Conservation (phyloP, 106 monocot species). For the Dendrobium catenatum region DNA sequence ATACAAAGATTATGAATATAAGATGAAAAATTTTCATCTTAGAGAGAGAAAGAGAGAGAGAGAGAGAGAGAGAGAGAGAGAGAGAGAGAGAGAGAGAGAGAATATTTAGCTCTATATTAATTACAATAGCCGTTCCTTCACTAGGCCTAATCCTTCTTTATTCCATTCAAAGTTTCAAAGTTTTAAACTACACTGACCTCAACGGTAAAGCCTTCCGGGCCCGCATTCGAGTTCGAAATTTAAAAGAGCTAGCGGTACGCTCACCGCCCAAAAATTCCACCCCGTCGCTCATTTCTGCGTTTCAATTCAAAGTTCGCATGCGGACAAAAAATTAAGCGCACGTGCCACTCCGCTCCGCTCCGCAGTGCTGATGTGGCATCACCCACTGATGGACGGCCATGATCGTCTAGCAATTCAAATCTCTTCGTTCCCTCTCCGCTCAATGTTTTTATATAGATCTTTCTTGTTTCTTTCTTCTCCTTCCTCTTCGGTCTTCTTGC, state of each 20-base stretch:
- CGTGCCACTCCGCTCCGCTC: not conserved
- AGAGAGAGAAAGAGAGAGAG: too few species aligned
- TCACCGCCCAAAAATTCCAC: not conserved
- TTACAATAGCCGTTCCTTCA: not conserved
- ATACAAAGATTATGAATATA: too few species aligned
- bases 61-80: too few species aligned
- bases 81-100: too few species aligned
- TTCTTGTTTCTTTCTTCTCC: not conserved
- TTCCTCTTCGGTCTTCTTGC: not conserved
- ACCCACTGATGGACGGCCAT: not conserved
- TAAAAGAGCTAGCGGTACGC: not conserved
- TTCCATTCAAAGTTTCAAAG: conserved; percentile 2
- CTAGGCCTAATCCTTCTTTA: not conserved
- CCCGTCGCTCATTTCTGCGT: not conserved
- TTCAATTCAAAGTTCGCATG: conserved; percentile 1
- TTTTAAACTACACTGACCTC: not conserved
- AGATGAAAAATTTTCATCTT: too few species aligned
- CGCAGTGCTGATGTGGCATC: not conserved
- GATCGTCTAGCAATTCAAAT: conserved; percentile 3
- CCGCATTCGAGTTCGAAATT: conserved; percentile 2
- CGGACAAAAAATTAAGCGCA: not conserved
- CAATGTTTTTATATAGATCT: not conserved
- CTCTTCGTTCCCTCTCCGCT: not conserved
- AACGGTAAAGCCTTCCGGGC: not conserved
- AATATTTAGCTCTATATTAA: not conserved